Evolutionary conservation across 2,329 filamentous ascomycete genomes (phyloP).

Genomic region (Sordariomycetes sp.): DNA sequence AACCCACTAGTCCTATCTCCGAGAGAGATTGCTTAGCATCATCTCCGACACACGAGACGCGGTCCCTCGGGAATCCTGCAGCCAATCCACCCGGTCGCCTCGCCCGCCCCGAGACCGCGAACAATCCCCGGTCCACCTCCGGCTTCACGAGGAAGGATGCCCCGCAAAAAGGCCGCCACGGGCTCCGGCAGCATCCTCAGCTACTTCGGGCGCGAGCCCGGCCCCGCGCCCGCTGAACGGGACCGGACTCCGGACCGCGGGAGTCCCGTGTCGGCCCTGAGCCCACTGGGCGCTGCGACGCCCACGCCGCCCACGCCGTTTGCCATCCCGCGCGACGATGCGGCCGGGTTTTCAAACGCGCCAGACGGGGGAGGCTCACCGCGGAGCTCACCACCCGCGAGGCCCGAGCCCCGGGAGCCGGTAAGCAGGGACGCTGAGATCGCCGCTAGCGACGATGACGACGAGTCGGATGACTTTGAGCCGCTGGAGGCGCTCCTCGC

Average conservation of each 20-base stretch:
- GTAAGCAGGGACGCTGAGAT: constrained; percentile 2
- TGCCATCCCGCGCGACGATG: not conserved
- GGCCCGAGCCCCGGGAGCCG: not conserved
- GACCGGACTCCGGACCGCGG: not conserved
- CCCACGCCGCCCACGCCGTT: not conserved
- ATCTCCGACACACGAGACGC: not conserved
- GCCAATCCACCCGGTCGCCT: not conserved
- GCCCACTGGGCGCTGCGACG: not conserved
- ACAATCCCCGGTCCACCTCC: not conserved
- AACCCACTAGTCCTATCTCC: not conserved
- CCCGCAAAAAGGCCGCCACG: not conserved
- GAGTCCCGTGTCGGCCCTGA: not conserved
- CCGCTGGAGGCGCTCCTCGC: constrained; percentile 2
- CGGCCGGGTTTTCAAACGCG: not conserved
- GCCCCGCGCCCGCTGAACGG: not conserved
- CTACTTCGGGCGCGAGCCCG: not conserved
- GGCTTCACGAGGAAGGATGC: not conserved
- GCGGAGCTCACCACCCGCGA: not conserved
- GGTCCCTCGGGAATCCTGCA: not conserved
- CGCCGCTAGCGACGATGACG: constrained; percentile 4
- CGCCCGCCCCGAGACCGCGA: not conserved
- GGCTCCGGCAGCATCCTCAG: not conserved
- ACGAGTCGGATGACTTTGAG: constrained; percentile 3
- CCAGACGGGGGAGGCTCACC: not conserved
- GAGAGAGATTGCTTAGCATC: not conserved